Conservation (phyloP, 768 basidiomycete species). For the Tylopilus felleus region DNA sequence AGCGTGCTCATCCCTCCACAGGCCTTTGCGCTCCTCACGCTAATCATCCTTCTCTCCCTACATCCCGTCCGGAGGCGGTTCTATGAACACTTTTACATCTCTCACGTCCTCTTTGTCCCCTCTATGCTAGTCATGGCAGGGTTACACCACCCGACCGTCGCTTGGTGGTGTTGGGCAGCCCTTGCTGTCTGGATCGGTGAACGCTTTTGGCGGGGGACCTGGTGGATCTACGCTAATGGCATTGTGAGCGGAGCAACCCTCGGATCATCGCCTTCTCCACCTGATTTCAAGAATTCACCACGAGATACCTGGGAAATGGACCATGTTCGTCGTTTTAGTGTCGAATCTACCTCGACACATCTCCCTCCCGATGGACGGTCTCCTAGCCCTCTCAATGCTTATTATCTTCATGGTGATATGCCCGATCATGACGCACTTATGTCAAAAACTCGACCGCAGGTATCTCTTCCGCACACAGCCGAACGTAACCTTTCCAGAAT, state of each 20-base stretch:
- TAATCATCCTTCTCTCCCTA: slow-evolving; percentile 51
- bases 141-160: slow-evolving; percentile 63
- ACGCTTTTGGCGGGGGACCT: slow-evolving; percentile 50
- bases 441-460: background rate
- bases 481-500: background rate
- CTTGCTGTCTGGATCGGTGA: slow-evolving; percentile 62
- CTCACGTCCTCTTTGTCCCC: slow-evolving; percentile 63
- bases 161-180: slow-evolving; percentile 68
- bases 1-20: slow-evolving; percentile 24
- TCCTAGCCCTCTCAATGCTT: slow-evolving; percentile 24
- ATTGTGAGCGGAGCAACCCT: slow-evolving; percentile 33
- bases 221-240: slow-evolving; percentile 61
- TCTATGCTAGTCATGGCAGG: slow-evolving; percentile 57
- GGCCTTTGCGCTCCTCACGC: slow-evolving; percentile 55
- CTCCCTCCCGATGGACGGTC: slow-evolving; percentile 8
- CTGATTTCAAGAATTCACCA: background rate
- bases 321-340: slow-evolving; percentile 3
- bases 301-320: slow-evolving; percentile 29
- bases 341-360: background rate
- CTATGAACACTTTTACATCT: slow-evolving; percentile 64
- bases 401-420: slow-evolving; percentile 14
- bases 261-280: background rate
- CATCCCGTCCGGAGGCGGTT: slow-evolving; percentile 47
- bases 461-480: background rate
- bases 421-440: background rate